Evolutionary conservation across 306 rosid genomes (phyloP), one percentile per base, ranked within the genome.

Genomic region (Geum urbanum): DNA sequence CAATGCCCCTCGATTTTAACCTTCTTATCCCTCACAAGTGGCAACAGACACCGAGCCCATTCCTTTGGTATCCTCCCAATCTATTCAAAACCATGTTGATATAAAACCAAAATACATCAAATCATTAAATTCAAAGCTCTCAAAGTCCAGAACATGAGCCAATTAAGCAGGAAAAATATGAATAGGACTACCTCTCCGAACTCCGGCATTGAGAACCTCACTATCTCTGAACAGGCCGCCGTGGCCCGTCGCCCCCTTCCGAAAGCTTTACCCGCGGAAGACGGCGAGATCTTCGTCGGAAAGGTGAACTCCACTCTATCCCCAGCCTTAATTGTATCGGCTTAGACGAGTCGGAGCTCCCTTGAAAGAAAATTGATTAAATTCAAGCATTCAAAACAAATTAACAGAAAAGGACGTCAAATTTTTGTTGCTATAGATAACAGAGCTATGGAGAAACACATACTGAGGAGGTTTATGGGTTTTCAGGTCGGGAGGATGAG

Each of bases 51-150:
- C 74, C 97, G 85, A 71, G 90, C 97, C 98, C 98, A 92, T 80
- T 90, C 98, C 10, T 90, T 92, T 0, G 98, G 98, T 81, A 92
- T 92, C 78, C 98, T 74, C 73, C 98, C 98, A 75, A 90, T 85
- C 98, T 92, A 84, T 71, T 77, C 73, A 51, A 81, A 49, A 1
- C 5, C 72, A 72, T 75, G 73, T 58, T 54, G 63, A 57, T 61
- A n/a, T 15, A 12, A 70, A 76, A 70, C 78, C 75, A 69, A 55
- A 51, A 35, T 8, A 75, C 40, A 44, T 19, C 65, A 59, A 27
- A 44, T 27, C 8, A 44, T 19, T 43, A 64, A 24, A 52, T 14
- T 7, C 32, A 3, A 24, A 39, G 40, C 9, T 9, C 6, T 40
- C 75, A 45, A 67, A 66, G 12, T 50, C 41, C 19, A 58, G n/a